phyloP scores from a whole-genome alignment of 441 rosid species.

The Erodium texanum region DNA sequence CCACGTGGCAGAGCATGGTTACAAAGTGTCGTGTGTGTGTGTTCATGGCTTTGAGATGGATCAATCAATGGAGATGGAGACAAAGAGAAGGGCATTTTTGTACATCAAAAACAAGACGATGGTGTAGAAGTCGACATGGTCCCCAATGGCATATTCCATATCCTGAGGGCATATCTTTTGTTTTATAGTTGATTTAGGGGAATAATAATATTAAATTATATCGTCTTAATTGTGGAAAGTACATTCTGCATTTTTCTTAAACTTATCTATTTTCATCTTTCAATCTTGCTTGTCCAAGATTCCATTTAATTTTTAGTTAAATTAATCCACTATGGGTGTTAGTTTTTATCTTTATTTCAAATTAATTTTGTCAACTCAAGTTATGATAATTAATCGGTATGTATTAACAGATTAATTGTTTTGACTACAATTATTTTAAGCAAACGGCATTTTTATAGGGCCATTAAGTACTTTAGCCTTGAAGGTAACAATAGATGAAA shows the following conservation, averaged over 20 bases:
- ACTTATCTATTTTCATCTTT: not conserved
- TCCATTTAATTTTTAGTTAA: not conserved
- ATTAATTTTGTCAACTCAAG: not conserved
- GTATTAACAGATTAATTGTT: too few species aligned
- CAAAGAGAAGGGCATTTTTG: not conserved
- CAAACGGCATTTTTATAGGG: too few species aligned
- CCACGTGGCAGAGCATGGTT: too few species aligned
- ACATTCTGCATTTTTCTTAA: not conserved
- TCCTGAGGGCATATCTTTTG: not conserved
- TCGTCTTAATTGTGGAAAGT: not conserved
- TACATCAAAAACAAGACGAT: not conserved
- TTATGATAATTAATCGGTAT: too few species aligned
- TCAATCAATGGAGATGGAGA: not conserved
- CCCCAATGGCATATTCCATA: not conserved
- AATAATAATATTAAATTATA: too few species aligned
- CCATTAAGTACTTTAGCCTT: too few species aligned
- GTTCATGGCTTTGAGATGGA: too few species aligned
- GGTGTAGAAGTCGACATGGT: not conserved
- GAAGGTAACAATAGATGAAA: too few species aligned
- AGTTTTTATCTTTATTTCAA: too few species aligned
- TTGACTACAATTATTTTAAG: too few species aligned
- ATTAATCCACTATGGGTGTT: not conserved
- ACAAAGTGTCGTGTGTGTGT: too few species aligned
- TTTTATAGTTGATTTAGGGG: not conserved
- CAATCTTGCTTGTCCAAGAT: conserved; percentile 8